These are phyloP conservation scores for Entomortierella chlamydospora DNA, from an alignment of 192 early-diverging fungal species.

Conservation along the genomic window DNA sequence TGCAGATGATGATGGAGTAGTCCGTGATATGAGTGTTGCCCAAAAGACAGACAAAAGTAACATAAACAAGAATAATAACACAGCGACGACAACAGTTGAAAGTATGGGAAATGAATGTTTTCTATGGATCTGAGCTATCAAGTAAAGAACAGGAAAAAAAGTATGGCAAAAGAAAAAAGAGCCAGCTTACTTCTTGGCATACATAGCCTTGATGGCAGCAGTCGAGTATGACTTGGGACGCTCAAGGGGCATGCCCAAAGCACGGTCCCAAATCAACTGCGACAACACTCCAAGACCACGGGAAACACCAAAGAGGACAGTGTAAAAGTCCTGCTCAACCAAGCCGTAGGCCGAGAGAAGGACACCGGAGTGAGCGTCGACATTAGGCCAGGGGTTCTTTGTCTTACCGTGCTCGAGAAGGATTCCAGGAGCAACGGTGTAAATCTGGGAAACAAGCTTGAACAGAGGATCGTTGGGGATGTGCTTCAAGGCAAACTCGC, in stretches of 20 bases:
- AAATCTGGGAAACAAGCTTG: conserved; percentile 95
- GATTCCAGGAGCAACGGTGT: conserved; percentile 96
- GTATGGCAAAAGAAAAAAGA: too few species aligned
- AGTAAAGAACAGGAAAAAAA: too few species aligned
- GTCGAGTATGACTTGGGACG: conserved; percentile 93
- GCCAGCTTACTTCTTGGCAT: too few species aligned
- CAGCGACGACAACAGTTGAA: too few species aligned
- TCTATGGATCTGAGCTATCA: too few species aligned
- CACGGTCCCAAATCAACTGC: conserved; percentile 98
- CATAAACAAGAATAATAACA: too few species aligned
- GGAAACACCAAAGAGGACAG: conserved; percentile 98
- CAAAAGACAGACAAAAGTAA: too few species aligned
- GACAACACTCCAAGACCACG: conserved; percentile 95
- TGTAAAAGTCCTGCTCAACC: conserved; percentile 99
- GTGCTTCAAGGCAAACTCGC: conserved; percentile 99
- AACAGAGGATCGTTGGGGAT: conserved; percentile 96
- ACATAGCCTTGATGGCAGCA: conserved; percentile 85
- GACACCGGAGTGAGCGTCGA: conserved; percentile 98
- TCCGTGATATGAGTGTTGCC: too few species aligned
- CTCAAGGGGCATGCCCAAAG: conserved; percentile 94
- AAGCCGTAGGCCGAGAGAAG: conserved; percentile 96
- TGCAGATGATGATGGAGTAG: too few species aligned
- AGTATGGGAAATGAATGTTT: too few species aligned
- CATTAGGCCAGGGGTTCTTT: conserved; percentile 99
- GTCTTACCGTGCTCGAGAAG: conserved; percentile 99